Evolutionary conservation across 208 protist species (phyloP).

Genomic region (Phytomonas serpens): DNA sequence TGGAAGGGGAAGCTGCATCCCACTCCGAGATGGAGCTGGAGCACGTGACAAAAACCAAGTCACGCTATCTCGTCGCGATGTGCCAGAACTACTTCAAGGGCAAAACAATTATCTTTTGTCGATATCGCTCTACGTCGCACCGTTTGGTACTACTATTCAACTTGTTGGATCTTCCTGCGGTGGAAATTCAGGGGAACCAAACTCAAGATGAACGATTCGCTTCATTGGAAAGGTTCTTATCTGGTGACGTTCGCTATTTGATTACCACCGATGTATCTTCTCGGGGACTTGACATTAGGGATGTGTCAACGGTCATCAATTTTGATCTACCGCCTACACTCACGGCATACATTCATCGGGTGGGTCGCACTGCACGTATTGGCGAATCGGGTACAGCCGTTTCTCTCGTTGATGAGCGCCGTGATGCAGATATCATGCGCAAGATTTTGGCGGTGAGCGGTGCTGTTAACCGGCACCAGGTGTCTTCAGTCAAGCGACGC

Average conservation of each 20-base stretch:
- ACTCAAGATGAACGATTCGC: slow-evolving; percentile 76
- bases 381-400: slow-evolving; percentile 90
- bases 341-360: slow-evolving; percentile 98
- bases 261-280: slow-evolving; percentile 90
- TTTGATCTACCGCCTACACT: slow-evolving; percentile 95
- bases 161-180: slow-evolving; percentile 48
- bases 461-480: slow-evolving; percentile 62
- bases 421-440: slow-evolving; percentile 80
- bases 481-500: slow-evolving; percentile 67
- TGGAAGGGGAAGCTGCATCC: background rate
- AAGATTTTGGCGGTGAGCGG: slow-evolving; percentile 84
- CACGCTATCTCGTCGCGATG: slow-evolving; percentile 71
- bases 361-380: slow-evolving; percentile 96
- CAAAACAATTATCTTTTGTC: slow-evolving; percentile 85
- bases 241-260: slow-evolving; percentile 71
- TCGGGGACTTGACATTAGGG: slow-evolving; percentile 96
- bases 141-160: slow-evolving; percentile 77
- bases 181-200: slow-evolving; percentile 83
- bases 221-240: slow-evolving; percentile 73
- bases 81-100: slow-evolving; percentile 67
- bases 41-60: slow-evolving; percentile 70
- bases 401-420: slow-evolving; percentile 89
- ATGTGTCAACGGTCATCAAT: slow-evolving; percentile 96
- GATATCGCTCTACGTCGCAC: slow-evolving; percentile 77
- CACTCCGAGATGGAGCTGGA: slow-evolving; percentile 23